Evolutionary conservation across 441 rosid species (phyloP), one percentile per base, ranked within the genome.

Genomic region (Eruca vesicaria): DNA sequence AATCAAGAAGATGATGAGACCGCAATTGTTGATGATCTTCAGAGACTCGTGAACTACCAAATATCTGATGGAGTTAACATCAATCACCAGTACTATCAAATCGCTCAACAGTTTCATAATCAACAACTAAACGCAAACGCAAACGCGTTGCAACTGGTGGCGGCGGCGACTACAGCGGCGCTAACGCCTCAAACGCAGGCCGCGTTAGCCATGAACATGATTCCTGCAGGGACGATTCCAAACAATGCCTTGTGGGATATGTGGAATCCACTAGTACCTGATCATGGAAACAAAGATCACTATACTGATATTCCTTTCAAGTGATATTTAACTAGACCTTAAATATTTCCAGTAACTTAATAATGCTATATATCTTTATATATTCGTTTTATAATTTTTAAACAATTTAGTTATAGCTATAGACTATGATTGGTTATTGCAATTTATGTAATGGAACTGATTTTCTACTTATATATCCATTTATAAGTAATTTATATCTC

Each of bases 191-290:
- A 79, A 31, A 41, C 86, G 14, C 89, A 80, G 60, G 69, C 82
- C 5, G 81, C 80, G n/a, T 78, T 82, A 33, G 78, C 86, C 1
- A 82, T 86, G 78, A 88, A 76, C 78, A 72, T 73, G 79, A 79
- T 81, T 11, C 91, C 91, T 1, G 18, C 78, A 69, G 72, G 75
- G 71, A 74, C 84, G 20, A 70, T 83, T 50, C 90, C 92, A 2
- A 75, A 66, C 73, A 63, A 79, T 52, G 71, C 90, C 61, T 87
- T 88, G 69, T 90, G 96, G 98, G 97, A 94, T 35, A 23, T 78
- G 78, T 94, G 98, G 98, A 94, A 85, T 73, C 92, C 91, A 20
- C 65, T 86, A 23, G 74, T 85, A 66, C 88, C 91, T 7, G 96
- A 90, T 9, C 58, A 53, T 23, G 85, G 83, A 16, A 82, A 67